These are phyloP conservation scores for Somion occarium DNA, from an alignment of 1,284 basidiomycete genomes.

Conservation along the genomic window DNA sequence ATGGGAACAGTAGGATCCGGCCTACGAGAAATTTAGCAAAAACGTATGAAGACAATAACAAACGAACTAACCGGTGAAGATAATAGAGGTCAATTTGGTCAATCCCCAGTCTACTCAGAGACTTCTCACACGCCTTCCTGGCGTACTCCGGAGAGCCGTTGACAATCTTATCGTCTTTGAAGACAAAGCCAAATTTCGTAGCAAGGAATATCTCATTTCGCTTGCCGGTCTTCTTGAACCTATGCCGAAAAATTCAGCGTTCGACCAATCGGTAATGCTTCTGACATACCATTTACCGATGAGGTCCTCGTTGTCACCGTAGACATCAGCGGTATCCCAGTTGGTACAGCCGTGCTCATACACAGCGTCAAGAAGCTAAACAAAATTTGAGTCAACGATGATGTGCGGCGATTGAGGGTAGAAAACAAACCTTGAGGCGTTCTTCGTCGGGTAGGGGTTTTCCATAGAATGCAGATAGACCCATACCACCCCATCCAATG, in stretches of 20 bases:
- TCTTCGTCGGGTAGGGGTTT: slow-evolving; percentile 3
- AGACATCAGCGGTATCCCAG: slow-evolving; percentile 29
- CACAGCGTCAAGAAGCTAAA: slow-evolving; percentile 24
- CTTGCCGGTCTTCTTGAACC: slow-evolving; percentile 35
- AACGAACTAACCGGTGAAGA: slow-evolving; percentile 29
- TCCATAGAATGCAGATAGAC: slow-evolving; percentile 6
- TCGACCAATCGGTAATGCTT: too few relatives aligned
- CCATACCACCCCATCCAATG: slow-evolving; percentile 7
- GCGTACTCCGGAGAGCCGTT: slow-evolving; percentile 33
- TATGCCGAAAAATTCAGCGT: too few relatives aligned
- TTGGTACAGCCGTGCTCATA: slow-evolving; percentile 24
- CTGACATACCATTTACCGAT: slow-evolving; percentile 26
- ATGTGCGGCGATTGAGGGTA: background rate
- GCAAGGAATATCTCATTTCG: slow-evolving; percentile 40
- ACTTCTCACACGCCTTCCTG: slow-evolving; percentile 30
- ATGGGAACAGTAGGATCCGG: slow-evolving; percentile 36
- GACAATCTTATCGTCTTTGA: slow-evolving; percentile 13
- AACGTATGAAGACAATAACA: background rate
- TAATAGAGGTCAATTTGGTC: slow-evolving; percentile 46
- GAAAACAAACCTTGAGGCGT: slow-evolving; percentile 3
- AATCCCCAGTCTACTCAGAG: slow-evolving; percentile 35
- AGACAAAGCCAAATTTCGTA: slow-evolving; percentile 44
- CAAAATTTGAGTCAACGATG: background rate
- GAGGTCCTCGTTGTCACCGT: slow-evolving; percentile 26
- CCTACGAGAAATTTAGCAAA: slow-evolving; percentile 20